Base-by-base conservation (phyloP, 1,139 yeast genomes). In the Yamadazyma taylorii region DNA sequence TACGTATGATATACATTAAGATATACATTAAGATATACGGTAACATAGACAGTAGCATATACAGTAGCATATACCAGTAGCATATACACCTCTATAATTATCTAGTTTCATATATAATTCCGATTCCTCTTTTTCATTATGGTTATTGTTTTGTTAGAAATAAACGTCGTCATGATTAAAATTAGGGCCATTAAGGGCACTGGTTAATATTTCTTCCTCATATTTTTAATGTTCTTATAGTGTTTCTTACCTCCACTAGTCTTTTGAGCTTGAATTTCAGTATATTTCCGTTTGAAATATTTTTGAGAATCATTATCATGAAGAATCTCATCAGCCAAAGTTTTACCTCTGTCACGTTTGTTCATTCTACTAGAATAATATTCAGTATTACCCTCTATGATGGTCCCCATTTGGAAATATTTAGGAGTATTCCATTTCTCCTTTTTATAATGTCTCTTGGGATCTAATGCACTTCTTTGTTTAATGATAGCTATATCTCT, bases 361-460 rank as follows among this genome's bases (percentile, higher is more conserved):
- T 78, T 72, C 50, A 89, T 55, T 47, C 95, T 71, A n/a, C 84
- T 69, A 28, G 86, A 79, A 62, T 72, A 85, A 58, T 74, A 87
- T 56, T 89, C 97, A 1, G 87, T 75, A 46, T 83, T 79, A 32
- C 90, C 94, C 52, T 85, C 94, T 15, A 90, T 62, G 25, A 92
- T 78, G 0, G 97, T 89, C 10, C 98, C 98, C 55, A 86, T 77
- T 46, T 90, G 94, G 60, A 92, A 89, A 47, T 72, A 79, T 53
- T 86, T 88, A 15, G 96, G 95, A 5, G 78, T 71, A 38, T 74
- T 75, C 84, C 95, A 86, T 45, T 81, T 83, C 41, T 85, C 94
- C 60, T 87, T 87, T 63, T 86, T 88, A 63, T 92, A 92, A 63
- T 89, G 96, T 53, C 97, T 78, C 62, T 92, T 92, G 4, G 97